Evolutionary conservation across 2,329 filamentous ascomycete species (phyloP).

Genomic region (Sporothrix curviconia): DNA sequence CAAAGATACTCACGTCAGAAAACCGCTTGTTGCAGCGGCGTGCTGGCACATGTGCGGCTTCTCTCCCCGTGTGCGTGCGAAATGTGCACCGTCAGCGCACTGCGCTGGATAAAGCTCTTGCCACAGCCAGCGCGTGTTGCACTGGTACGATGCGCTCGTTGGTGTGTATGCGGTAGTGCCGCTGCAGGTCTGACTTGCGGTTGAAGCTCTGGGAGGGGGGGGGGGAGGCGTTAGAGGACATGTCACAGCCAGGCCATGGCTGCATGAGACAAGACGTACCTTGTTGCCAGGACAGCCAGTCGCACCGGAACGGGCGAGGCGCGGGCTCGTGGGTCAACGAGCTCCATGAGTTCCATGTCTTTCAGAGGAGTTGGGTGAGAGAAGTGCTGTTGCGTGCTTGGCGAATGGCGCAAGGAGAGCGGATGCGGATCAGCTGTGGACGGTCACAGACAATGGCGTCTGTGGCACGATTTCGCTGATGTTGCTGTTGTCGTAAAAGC

Average conservation of each 20-base stretch:
- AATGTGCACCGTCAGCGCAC: conserved; percentile 65
- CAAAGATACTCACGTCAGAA: conserved; percentile 62
- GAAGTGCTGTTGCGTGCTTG: not conserved
- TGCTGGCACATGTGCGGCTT: conserved; percentile 65
- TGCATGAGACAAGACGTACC: conserved; percentile 36
- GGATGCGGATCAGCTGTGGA: not conserved
- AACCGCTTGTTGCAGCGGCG: conserved; percentile 60
- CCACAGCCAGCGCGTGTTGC: conserved; percentile 54
- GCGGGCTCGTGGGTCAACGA: conserved; percentile 59
- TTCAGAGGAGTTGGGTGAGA: conserved; percentile 1
- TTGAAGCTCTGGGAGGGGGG: conserved; percentile 57
- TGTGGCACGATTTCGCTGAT: conserved; percentile 2
- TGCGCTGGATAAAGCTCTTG: conserved; percentile 66
- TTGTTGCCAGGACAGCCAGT: conserved; percentile 57
- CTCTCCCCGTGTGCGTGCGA: conserved; percentile 76
- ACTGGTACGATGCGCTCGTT: conserved; percentile 63
- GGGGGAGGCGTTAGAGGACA: too few species aligned
- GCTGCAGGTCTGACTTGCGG: conserved; percentile 63
- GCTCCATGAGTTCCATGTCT: conserved; percentile 57
- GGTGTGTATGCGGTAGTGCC: conserved; percentile 66
- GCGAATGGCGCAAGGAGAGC: too few species aligned
- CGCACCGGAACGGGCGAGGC: conserved; percentile 57
- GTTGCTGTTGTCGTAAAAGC: too few species aligned
- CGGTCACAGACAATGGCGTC: conserved; percentile 9
- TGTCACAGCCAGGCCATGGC: too few species aligned